Conservation (phyloP, 2,329 filamentous ascomycete genomes). For the Penicillium polonicum region DNA sequence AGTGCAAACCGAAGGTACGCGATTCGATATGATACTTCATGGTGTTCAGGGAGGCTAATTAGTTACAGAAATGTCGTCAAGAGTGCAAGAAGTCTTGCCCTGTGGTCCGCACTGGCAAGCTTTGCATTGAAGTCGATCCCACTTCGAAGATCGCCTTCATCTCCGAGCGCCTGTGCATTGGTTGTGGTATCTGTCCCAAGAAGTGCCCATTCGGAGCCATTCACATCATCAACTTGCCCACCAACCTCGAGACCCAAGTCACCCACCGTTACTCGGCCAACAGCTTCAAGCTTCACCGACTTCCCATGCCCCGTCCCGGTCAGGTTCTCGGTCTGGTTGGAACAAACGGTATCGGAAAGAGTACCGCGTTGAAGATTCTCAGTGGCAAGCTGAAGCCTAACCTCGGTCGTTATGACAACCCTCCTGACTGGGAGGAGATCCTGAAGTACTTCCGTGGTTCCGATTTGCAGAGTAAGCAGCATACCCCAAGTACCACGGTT, state of each 20-base stretch:
- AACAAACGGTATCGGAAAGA: conserved; percentile 99
- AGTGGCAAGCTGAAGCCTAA: conserved; percentile 99
- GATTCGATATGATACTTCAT: not conserved
- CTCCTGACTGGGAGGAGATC: conserved; percentile 98
- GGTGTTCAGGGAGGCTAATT: conserved; percentile 21
- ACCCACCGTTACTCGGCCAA: conserved; percentile 99
- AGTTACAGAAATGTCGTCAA: conserved; percentile 84
- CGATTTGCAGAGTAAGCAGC: conserved; percentile 80
- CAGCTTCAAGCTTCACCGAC: conserved; percentile 97
- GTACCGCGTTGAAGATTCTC: conserved; percentile 98
- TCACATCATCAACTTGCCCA: conserved; percentile 99
- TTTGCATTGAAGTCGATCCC: conserved; percentile 89
- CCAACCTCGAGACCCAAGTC: conserved; percentile 96
- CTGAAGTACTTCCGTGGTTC: conserved; percentile 98
- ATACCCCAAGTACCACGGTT: not conserved
- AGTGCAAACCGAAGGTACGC: conserved; percentile 84
- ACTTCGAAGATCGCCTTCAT: conserved; percentile 96
- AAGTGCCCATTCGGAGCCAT: conserved; percentile 99
- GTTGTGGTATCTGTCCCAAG: conserved; percentile 99
- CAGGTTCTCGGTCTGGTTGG: conserved; percentile 95
- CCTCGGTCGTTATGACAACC: conserved; percentile 89
- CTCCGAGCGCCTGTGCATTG: conserved; percentile 92
- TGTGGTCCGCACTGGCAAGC: conserved; percentile 94
- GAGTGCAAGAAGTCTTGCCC: conserved; percentile 99
- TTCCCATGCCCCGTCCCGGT: conserved; percentile 92